Evolutionary conservation across 148 eudicot species (phyloP).

Genomic region (Vaccinium myrtillus): DNA sequence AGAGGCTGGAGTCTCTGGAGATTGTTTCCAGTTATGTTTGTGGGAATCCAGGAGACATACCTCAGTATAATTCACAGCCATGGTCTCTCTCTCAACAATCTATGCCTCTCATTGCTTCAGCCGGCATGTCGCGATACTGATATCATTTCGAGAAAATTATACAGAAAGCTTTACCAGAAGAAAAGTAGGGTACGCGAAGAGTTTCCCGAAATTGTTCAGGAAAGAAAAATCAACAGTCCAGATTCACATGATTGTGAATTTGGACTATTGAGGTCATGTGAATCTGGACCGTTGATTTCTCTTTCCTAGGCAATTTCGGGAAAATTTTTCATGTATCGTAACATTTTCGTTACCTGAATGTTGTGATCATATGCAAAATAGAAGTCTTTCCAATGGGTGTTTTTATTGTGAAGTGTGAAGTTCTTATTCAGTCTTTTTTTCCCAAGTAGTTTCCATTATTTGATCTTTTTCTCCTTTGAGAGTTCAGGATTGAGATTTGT

Average conservation of each 20-base stretch:
- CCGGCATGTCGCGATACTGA: slow-evolving; percentile 7
- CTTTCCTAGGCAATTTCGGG: too few relatives aligned
- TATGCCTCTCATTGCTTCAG: slow-evolving; percentile 21
- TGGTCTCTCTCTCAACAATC: slow-evolving; percentile 19
- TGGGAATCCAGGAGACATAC: slow-evolving; percentile 8
- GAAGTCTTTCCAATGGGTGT: background rate
- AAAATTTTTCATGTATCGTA: too few relatives aligned
- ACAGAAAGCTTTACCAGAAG: too few relatives aligned
- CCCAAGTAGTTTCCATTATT: background rate
- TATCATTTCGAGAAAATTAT: background rate
- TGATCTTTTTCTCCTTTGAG: background rate
- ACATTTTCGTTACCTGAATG: background rate
- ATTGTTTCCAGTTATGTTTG: slow-evolving; percentile 23
- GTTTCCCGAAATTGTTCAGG: too few relatives aligned
- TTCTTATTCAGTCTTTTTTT: background rate
- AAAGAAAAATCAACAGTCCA: too few relatives aligned
- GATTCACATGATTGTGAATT: too few relatives aligned
- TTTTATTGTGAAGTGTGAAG: background rate
- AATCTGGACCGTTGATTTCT: too few relatives aligned
- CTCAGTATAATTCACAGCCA: slow-evolving; percentile 8
- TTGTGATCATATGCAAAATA: background rate
- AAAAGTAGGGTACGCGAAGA: too few relatives aligned
- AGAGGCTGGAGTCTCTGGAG: slow-evolving; percentile 47
- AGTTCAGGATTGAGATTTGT: background rate
- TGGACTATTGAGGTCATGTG: too few relatives aligned